These are phyloP conservation scores for Annulohypoxylon bovei DNA, from an alignment of 495 filamentous ascomycete genomes.

Conservation along the genomic window DNA sequence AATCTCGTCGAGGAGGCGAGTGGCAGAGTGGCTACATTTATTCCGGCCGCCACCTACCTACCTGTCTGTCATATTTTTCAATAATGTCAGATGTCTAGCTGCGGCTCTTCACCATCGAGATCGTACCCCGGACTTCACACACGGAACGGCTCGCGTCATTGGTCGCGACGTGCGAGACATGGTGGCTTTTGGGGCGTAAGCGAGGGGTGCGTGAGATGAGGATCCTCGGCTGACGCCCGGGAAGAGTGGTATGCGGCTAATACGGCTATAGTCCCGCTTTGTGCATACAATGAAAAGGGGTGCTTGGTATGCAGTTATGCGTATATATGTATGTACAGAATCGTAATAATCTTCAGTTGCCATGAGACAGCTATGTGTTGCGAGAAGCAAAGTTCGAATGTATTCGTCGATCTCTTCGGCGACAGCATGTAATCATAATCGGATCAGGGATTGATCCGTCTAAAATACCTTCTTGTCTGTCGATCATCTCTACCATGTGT, in stretches of 20 bases:
- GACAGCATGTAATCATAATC: no score
- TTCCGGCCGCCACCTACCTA: not conserved
- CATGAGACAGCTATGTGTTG: not conserved
- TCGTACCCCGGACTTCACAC: constrained; percentile 24
- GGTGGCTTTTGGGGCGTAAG: constrained; percentile 29
- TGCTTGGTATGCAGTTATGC: not conserved
- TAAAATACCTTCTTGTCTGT: not conserved
- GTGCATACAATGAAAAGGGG: not conserved
- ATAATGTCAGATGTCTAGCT: constrained; percentile 29
- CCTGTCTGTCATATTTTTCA: not conserved
- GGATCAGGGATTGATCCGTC: no score
- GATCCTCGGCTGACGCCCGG: constrained; percentile 37
- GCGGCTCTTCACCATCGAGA: constrained; percentile 39
- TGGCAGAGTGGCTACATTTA: constrained; percentile 9
- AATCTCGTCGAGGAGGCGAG: not conserved
- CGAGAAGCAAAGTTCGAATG: not conserved
- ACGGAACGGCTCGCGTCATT: constrained; percentile 9
- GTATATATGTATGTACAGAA: not conserved
- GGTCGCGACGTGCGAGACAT: constrained; percentile 15
- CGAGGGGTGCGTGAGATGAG: constrained; percentile 37
- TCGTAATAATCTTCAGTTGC: no score
- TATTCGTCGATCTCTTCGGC: no score
- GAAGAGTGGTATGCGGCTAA: constrained; percentile 11
- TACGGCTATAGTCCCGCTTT: constrained; percentile 17
- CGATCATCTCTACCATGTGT: not conserved